Evolutionary conservation across 306 rosid genomes (phyloP).

Genomic region (Fagus crenata): DNA sequence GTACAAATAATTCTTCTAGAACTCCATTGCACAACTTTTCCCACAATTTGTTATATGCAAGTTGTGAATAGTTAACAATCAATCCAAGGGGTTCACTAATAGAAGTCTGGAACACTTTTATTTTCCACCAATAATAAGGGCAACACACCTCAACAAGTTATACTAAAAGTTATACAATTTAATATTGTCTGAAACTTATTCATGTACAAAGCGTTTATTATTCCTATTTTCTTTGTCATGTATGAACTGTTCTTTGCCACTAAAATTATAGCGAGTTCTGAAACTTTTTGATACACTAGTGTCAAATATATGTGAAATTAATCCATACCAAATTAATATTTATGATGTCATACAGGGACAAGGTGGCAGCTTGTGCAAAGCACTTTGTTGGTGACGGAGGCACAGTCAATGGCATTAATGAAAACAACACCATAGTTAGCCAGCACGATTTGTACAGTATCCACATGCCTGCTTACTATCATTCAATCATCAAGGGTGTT

Average conservation of each 20-base stretch:
- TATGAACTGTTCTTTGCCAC: neutral
- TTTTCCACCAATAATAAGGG: too few relatives aligned
- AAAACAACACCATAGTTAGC: slow-evolving; percentile 10
- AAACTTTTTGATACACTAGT: neutral
- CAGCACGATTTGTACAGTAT: neutral
- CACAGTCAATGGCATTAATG: slow-evolving; percentile 2
- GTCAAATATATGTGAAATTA: too few relatives aligned
- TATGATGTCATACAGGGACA: neutral
- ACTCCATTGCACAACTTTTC: too few relatives aligned
- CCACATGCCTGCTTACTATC: slow-evolving; percentile 20
- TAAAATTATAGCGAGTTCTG: neutral
- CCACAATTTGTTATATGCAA: too few relatives aligned
- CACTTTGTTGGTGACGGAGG: slow-evolving; percentile 24
- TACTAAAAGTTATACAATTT: too few relatives aligned
- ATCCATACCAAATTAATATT: neutral
- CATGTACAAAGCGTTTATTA: too few relatives aligned
- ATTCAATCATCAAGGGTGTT: slow-evolving; percentile 10
- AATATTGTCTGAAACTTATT: too few relatives aligned
- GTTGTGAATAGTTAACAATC: too few relatives aligned
- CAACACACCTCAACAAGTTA: too few relatives aligned
- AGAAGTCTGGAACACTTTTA: too few relatives aligned
- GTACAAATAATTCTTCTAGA: too few relatives aligned
- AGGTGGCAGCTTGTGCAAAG: slow-evolving; percentile 19
- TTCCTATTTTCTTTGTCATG: neutral
- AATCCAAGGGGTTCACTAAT: too few relatives aligned